phyloP scores from a whole-genome alignment of 1,139 yeast genomes.

The Blastobotrys aristatus region DNA sequence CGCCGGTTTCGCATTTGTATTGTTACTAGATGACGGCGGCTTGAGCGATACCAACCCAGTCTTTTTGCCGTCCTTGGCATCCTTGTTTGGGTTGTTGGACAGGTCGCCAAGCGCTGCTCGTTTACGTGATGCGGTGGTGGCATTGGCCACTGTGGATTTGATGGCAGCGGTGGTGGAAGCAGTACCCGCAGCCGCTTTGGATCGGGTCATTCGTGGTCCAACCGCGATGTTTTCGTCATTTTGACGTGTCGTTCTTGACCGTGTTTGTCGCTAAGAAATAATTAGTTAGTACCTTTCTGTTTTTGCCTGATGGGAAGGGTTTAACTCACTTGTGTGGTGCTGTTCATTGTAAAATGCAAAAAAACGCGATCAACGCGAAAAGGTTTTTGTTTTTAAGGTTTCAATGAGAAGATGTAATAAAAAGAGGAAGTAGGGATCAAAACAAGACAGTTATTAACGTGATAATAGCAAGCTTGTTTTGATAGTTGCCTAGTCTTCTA shows the following conservation, averaged over 20 bases:
- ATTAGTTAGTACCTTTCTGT: constrained; percentile 5
- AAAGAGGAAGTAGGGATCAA: too few relatives aligned
- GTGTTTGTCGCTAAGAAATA: constrained; percentile 15
- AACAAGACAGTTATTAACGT: too few relatives aligned
- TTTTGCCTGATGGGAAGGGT: not conserved
- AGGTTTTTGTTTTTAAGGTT: not conserved
- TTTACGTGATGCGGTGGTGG: constrained; percentile 10
- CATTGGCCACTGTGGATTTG: constrained; percentile 5
- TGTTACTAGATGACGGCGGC: not conserved
- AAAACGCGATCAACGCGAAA: constrained; percentile 12
- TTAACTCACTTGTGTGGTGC: constrained; percentile 8
- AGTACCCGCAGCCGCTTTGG: constrained; percentile 16
- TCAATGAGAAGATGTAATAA: not conserved
- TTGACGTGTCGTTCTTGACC: constrained; percentile 13
- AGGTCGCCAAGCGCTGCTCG: constrained; percentile 18
- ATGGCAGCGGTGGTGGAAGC: constrained; percentile 2
- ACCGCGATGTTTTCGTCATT: constrained; percentile 16
- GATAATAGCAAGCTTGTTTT: too few relatives aligned
- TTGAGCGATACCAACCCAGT: constrained; percentile 5
- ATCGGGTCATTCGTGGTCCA: constrained; percentile 15
- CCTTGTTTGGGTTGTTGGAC: constrained; percentile 15
- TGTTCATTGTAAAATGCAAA: constrained; percentile 9
- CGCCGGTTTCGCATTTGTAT: constrained; percentile 4
- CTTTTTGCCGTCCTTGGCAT: constrained; percentile 2
- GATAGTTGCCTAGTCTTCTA: too few relatives aligned